These are phyloP conservation scores for Wickerhamomyces ciferrii DNA, from an alignment of 805 yeast species.

Conservation along the genomic window DNA sequence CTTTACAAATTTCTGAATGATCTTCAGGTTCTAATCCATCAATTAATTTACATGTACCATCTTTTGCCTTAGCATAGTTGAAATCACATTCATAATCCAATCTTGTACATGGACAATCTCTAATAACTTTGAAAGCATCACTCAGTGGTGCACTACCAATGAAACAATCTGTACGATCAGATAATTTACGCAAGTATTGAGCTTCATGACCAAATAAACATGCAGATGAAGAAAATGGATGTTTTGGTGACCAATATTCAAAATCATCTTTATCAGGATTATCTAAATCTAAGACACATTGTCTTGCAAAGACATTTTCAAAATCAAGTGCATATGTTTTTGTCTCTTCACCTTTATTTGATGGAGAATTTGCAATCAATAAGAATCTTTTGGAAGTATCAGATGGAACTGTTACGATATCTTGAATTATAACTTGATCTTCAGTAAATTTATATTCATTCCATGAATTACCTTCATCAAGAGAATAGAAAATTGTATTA, in stretches of 20 bases:
- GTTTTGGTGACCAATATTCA: conserved; percentile 57
- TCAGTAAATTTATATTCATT: conserved; percentile 54
- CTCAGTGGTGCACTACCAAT: conserved; percentile 51
- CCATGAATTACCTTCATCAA: conserved; percentile 84
- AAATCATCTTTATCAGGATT: conserved; percentile 48
- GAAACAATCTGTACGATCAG: conserved; percentile 58
- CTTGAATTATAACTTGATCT: conserved; percentile 50
- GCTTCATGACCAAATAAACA: conserved; percentile 77
- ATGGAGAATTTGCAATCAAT: conserved; percentile 46
- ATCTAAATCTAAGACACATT: conserved; percentile 46
- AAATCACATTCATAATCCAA: conserved; percentile 93
- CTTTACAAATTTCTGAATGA: conserved; percentile 54
- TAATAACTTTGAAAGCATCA: conserved; percentile 47
- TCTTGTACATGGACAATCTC: conserved; percentile 81
- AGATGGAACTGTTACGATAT: conserved; percentile 84
- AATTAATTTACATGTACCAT: conserved; percentile 83
- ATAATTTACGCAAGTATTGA: conserved; percentile 48
- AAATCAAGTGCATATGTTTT: conserved; percentile 52
- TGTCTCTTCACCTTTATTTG: conserved; percentile 39
- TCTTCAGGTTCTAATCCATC: conserved; percentile 65
- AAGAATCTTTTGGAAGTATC: conserved; percentile 80
- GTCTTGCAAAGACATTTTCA: conserved; percentile 39
- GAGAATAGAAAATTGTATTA: conserved; percentile 54
- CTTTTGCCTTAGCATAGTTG: conserved; percentile 63
- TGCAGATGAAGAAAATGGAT: conserved; percentile 39